These are phyloP conservation scores for Blastobotrys proliferans DNA, from an alignment of 1,139 yeast genomes.

Conservation along the genomic window DNA sequence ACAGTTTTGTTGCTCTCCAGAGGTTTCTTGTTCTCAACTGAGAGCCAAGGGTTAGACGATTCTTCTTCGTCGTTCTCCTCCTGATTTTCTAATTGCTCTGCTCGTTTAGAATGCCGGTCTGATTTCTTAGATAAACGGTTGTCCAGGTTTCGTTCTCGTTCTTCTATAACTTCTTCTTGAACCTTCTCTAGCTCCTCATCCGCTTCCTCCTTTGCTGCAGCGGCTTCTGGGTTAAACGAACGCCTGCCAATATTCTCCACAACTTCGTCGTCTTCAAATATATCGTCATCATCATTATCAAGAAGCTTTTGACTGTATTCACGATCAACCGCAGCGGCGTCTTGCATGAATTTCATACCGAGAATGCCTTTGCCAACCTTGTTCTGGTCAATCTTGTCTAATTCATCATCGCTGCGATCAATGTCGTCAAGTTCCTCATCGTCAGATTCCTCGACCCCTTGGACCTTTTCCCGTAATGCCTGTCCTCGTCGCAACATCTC, in stretches of 20 bases:
- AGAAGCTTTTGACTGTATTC: conserved; percentile 39
- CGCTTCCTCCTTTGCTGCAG: conserved; percentile 41
- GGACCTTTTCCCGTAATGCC: conserved; percentile 63
- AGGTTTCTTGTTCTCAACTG: conserved; percentile 34
- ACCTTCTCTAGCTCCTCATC: conserved; percentile 33
- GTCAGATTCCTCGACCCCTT: conserved; percentile 56
- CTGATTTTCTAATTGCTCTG: conserved; percentile 2
- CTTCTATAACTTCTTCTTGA: conserved; percentile 48
- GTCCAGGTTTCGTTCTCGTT: conserved; percentile 42
- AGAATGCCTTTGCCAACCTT: conserved; percentile 77
- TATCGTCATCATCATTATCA: conserved; percentile 33
- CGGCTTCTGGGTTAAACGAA: conserved; percentile 69
- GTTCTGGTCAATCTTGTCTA: conserved; percentile 36
- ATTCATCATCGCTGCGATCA: conserved; percentile 38
- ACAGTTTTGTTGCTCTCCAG: conserved; percentile 29
- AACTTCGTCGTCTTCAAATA: conserved; percentile 35
- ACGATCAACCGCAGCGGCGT: conserved; percentile 64
- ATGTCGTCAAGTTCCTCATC: conserved; percentile 47
- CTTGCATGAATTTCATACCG: conserved; percentile 92
- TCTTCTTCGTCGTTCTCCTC: conserved; percentile 19
- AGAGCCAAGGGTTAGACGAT: conserved; percentile 66
- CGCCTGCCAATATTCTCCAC: conserved; percentile 73
- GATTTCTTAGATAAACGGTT: conserved; percentile 16
- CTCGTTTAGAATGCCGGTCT: conserved; percentile 1
- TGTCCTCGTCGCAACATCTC: conserved; percentile 92